Evolutionary conservation across 176 grass and related monocot species (phyloP).

Genomic region (Metroxylon sagu): DNA sequence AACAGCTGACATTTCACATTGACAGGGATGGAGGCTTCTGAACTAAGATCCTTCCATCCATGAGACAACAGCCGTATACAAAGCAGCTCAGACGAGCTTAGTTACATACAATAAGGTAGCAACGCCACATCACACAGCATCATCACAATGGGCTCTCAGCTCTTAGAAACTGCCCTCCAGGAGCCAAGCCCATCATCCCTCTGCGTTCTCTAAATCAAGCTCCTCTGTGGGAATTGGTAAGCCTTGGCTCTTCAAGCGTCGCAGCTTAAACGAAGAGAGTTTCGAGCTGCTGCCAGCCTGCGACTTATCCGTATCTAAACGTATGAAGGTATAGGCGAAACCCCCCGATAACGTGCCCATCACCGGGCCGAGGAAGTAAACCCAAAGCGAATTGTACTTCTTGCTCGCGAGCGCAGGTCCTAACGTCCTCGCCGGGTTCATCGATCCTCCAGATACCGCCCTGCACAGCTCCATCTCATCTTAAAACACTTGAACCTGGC

Average conservation of each 20-base stretch:
- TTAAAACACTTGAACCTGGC: background rate
- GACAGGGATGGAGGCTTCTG: too few relatives aligned
- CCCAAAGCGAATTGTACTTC: conserved; percentile 59
- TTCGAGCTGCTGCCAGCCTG: conserved; percentile 11
- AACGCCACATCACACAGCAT: too few relatives aligned
- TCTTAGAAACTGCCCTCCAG: too few relatives aligned
- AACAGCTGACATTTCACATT: too few relatives aligned
- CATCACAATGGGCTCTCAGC: too few relatives aligned
- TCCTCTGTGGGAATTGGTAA: too few relatives aligned
- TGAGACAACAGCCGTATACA: too few relatives aligned
- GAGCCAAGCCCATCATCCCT: too few relatives aligned
- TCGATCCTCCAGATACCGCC: conserved; percentile 91
- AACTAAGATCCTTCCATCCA: too few relatives aligned
- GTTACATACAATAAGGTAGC: too few relatives aligned
- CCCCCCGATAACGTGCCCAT: conserved; percentile 60
- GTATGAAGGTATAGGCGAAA: conserved; percentile 58
- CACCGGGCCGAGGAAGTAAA: conserved; percentile 82
- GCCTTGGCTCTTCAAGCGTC: conserved; percentile 65
- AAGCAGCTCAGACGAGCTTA: too few relatives aligned
- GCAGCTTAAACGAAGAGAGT: conserved; percentile 82
- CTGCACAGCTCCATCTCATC: conserved; percentile 32
- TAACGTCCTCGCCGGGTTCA: conserved; percentile 93
- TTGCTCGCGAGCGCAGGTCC: conserved; percentile 88
- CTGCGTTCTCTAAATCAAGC: too few relatives aligned
- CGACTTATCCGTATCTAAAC: conserved; percentile 26